Percentiles rank a stretch among this genome's conserved stretches.
Evolutionary conservation across 2,329 filamentous ascomycete species (phyloP).

Genomic region (Blumeriella jaapii): DNA sequence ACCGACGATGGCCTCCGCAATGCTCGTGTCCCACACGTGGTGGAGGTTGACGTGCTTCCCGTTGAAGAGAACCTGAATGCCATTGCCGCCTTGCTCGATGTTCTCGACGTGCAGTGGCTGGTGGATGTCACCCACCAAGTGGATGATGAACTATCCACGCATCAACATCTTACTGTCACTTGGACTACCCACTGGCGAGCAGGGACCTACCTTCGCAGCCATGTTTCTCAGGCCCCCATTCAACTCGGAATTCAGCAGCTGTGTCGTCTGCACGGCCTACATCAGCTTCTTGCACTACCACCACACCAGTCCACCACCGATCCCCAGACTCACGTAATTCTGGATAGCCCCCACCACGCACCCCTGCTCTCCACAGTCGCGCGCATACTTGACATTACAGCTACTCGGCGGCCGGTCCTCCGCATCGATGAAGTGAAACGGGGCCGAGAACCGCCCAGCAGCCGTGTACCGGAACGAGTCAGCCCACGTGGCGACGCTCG

Average conservation of each 20-base stretch:
- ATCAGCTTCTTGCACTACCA: conserved; percentile 1
- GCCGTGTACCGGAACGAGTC: conserved; percentile 50
- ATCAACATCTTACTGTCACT: background rate
- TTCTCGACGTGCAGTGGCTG: conserved; percentile 57
- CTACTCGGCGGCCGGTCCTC: conserved; percentile 46
- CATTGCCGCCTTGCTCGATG: conserved; percentile 54
- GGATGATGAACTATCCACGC: conserved; percentile 17
- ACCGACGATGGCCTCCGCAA: conserved; percentile 53
- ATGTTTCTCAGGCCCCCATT: conserved; percentile 37
- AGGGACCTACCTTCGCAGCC: conserved; percentile 39
- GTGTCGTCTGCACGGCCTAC: conserved; percentile 16
- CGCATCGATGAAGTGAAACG: conserved; percentile 60
- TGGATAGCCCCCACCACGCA: conserved; percentile 42
- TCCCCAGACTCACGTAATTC: conserved; percentile 27
- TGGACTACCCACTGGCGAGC: background rate
- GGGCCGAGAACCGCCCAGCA: conserved; percentile 48
- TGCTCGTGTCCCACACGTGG: conserved; percentile 61
- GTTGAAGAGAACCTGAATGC: conserved; percentile 52
- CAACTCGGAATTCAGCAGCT: conserved; percentile 26
- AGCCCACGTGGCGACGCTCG: conserved; percentile 54
- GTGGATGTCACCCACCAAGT: conserved; percentile 62
- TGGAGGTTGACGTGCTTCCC: conserved; percentile 52
- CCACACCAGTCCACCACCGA: too few relatives aligned
- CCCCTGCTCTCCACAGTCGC: conserved; percentile 51
- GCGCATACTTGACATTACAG: conserved; percentile 45